phyloP scores from a whole-genome alignment of 495 filamentous ascomycete genomes.

The Pyronema omphalodes region DNA sequence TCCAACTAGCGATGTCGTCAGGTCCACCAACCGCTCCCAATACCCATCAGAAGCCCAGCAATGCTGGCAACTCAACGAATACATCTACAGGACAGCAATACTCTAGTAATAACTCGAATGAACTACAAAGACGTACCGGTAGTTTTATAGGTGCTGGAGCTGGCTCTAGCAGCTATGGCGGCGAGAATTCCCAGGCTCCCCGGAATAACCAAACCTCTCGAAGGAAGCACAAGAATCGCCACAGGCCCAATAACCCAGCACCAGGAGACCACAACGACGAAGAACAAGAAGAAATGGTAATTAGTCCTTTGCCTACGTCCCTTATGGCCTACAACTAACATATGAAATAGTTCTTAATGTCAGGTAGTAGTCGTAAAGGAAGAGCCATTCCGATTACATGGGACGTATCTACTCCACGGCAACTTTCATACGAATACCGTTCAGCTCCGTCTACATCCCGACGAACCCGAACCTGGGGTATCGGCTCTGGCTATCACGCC shows the following conservation, averaged over 20 bases:
- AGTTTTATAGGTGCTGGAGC: constrained; percentile 37
- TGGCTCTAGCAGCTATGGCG: constrained; percentile 36
- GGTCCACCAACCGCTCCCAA: not conserved
- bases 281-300: constrained; percentile 1
- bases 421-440: constrained; percentile 35
- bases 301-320: not conserved
- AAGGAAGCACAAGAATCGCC: constrained; percentile 50
- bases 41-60: not conserved
- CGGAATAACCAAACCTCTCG: constrained; percentile 57
- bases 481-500: constrained; percentile 81
- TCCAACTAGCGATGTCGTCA: too few relatives aligned
- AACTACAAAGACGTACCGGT: constrained; percentile 43
- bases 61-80: not conserved
- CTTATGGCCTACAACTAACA: constrained; percentile 3
- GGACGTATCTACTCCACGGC: constrained; percentile 56
- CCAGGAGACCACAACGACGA: constrained; percentile 6
- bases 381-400: constrained; percentile 96
- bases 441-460: constrained; percentile 32
- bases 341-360: constrained; percentile 40
- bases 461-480: constrained; percentile 60
- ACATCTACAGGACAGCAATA: not conserved
- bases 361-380: constrained; percentile 71
- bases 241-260: constrained; percentile 25
- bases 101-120: constrained; percentile 26
- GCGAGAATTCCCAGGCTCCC: constrained; percentile 29